Percentiles rank a stretch among this genome's conserved stretches.
Conservation (phyloP, 2,329 filamentous ascomycete species). For the Exophiala spinifera region DNA sequence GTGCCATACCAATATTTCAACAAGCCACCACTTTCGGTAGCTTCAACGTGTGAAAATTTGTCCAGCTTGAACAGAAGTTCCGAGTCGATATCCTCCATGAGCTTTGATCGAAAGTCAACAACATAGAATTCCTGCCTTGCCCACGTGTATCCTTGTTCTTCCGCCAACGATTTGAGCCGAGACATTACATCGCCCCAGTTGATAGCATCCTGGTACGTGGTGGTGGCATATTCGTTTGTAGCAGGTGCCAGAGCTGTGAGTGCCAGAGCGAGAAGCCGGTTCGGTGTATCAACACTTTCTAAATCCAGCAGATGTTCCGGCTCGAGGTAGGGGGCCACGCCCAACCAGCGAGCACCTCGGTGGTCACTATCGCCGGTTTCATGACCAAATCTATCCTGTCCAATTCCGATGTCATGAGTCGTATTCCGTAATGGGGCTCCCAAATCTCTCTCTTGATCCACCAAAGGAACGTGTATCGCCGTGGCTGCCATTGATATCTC, state of each 20-base stretch:
- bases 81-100: conserved; percentile 65
- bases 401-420: background rate
- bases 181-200: conserved; percentile 69
- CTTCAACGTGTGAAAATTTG: conserved; percentile 75
- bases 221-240: conserved; percentile 71
- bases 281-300: conserved; percentile 60
- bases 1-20: conserved; percentile 92
- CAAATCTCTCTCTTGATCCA: background rate
- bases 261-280: conserved; percentile 68
- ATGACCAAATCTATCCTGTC: background rate
- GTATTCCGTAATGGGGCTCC: background rate
- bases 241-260: conserved; percentile 62
- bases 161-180: conserved; percentile 54
- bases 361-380: background rate
- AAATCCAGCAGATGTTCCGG: conserved; percentile 71
- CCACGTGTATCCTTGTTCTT: conserved; percentile 53
- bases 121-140: conserved; percentile 70
- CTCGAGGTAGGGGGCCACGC: conserved; percentile 74
- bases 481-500: too few species aligned
- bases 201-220: conserved; percentile 69
- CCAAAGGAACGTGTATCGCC: too few species aligned
- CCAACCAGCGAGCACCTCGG: conserved; percentile 39
- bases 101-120: conserved; percentile 74
- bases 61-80: conserved; percentile 70
- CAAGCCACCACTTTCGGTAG: conserved; percentile 73